Evolutionary conservation across 305 asterid genomes (phyloP).

Genomic region (Coffea humblotiana): DNA sequence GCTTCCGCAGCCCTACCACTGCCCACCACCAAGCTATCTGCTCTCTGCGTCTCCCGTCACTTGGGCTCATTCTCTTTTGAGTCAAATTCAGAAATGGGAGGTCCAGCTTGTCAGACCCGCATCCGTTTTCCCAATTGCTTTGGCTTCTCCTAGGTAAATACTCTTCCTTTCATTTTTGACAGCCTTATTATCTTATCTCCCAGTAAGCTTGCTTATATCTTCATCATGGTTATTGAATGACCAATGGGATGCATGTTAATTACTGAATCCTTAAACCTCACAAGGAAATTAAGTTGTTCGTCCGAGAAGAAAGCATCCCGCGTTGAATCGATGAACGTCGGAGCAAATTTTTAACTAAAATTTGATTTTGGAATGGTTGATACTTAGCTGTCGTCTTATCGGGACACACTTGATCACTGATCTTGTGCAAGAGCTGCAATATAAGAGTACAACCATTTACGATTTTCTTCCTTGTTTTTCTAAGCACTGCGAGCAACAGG

Average conservation of each 20-base stretch:
- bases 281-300: not conserved
- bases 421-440: not conserved
- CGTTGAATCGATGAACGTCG: no score
- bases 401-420: not conserved
- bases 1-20: not conserved
- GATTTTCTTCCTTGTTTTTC: not conserved
- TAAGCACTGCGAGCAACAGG: not conserved
- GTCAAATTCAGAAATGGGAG: conserved; percentile 11
- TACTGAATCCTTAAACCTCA: not conserved
- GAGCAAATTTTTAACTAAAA: not conserved
- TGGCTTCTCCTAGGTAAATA: conserved; percentile 13
- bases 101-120: conserved; percentile 17
- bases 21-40: not conserved
- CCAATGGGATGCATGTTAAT: not conserved
- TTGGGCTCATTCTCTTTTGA: not conserved
- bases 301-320: not conserved
- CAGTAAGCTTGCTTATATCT: no score
- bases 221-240: not conserved
- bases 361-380: not conserved
- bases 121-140: conserved; percentile 1
- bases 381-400: not conserved
- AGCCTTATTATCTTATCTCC: not conserved
- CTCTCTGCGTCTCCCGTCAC: not conserved
- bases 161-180: not conserved
- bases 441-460: not conserved